Evolutionary conservation across 2,329 filamentous ascomycete genomes (phyloP).

Genomic region (Paracoccidioides lutzii): DNA sequence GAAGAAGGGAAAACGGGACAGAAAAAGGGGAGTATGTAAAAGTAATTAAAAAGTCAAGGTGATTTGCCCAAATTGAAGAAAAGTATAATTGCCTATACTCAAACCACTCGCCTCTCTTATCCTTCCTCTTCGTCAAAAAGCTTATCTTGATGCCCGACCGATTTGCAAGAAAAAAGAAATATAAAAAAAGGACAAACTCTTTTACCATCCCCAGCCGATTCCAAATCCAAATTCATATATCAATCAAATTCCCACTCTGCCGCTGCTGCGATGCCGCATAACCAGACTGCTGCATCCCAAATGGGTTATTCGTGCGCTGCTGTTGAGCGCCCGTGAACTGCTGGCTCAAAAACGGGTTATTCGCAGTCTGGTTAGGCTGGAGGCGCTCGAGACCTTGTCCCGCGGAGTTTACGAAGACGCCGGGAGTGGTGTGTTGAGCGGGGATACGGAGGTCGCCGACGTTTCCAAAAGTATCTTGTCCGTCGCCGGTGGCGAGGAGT

Average conservation of each 20-base stretch:
- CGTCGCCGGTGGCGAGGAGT: slow-evolving; percentile 74
- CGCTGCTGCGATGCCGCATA: slow-evolving; percentile 30
- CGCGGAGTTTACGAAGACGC: slow-evolving; percentile 91
- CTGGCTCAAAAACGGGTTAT: slow-evolving; percentile 77
- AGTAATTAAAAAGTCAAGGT: no score
- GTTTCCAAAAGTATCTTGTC: slow-evolving; percentile 95
- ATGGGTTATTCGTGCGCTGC: slow-evolving; percentile 41
- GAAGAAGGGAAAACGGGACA: background rate
- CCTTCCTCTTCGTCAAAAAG: no score
- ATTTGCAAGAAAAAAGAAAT: no score
- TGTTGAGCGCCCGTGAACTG: slow-evolving; percentile 59
- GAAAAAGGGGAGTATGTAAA: background rate
- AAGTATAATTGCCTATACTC: background rate
- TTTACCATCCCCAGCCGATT: background rate
- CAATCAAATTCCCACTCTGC: slow-evolving; percentile 47
- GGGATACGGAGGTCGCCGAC: slow-evolving; percentile 92
- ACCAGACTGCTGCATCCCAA: slow-evolving; percentile 35
- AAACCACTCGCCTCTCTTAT: background rate
- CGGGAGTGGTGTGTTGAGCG: slow-evolving; percentile 88
- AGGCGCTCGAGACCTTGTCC: slow-evolving; percentile 64
- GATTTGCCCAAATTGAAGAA: background rate
- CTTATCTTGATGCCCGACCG: no score
- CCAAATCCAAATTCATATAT: slow-evolving; percentile 34
- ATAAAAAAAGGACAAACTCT: no score
- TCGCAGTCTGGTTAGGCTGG: slow-evolving; percentile 56